Conservation (phyloP, 306 rosid species). For the Cucumis cinereus region DNA sequence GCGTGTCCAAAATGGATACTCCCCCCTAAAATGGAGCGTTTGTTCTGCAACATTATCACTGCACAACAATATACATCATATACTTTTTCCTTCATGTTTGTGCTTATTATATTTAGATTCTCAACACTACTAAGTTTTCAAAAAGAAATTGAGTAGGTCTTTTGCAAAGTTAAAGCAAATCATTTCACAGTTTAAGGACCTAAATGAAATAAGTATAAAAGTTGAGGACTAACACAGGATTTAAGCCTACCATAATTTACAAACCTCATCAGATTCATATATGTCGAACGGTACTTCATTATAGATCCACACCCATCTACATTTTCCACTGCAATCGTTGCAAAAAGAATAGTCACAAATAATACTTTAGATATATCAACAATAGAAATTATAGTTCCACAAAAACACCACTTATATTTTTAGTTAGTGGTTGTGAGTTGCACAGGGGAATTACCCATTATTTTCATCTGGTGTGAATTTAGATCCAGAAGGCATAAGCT, state of each 20-base stretch:
- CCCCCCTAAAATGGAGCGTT: no score
- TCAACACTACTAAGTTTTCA: not conserved
- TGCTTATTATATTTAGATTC: not conserved
- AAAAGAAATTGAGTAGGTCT: not conserved
- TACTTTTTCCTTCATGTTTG: not conserved
- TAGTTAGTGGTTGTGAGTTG: not conserved
- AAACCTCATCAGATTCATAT: conserved; percentile 44
- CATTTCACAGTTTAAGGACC: not conserved
- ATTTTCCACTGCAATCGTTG: conserved; percentile 28
- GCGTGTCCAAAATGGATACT: no score
- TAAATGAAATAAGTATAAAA: not conserved
- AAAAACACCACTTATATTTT: not conserved
- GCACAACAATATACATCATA: not conserved
- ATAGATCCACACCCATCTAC: conserved; percentile 53
- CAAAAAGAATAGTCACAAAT: not conserved
- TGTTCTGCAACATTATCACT: not conserved
- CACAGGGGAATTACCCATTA: conserved; percentile 29
- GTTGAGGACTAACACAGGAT: not conserved
- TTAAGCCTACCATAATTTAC: not conserved
- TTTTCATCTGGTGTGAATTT: conserved; percentile 24
- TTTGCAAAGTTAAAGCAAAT: not conserved
- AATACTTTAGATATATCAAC: not conserved
- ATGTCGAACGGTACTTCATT: conserved; percentile 18
- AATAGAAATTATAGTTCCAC: not conserved
- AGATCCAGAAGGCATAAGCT: conserved; percentile 44